A percentile compares a stretch with the other conserved stretches of the same genome.
These are phyloP conservation scores for Phytophthora ohioensis DNA, from an alignment of 352 stramenopile species.

Conservation along the genomic window DNA sequence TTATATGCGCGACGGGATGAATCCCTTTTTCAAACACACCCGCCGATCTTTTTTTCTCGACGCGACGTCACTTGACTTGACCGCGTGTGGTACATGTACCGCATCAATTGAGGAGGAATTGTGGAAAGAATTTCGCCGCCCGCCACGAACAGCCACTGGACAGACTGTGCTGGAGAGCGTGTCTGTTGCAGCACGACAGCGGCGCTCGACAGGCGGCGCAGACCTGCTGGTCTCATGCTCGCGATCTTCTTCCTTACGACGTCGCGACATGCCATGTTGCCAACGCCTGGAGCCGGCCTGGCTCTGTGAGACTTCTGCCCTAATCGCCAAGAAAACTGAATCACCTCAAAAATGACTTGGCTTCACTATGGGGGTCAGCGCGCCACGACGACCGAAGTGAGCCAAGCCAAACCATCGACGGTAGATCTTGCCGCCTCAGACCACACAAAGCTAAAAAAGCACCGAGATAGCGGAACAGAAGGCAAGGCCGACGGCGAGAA, in stretches of 20 bases:
- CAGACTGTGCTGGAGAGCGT: not conserved
- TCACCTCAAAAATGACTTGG: slow-evolving; percentile 34
- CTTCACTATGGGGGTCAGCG: slow-evolving; percentile 32
- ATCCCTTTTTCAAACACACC: slow-evolving; percentile 30
- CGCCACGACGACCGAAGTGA: slow-evolving; percentile 31
- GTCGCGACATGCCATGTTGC: slow-evolving; percentile 43
- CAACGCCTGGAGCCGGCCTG: slow-evolving; percentile 16
- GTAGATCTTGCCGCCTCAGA: slow-evolving; percentile 43
- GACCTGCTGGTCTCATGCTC: slow-evolving; percentile 23
- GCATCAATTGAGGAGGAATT: slow-evolving; percentile 42
- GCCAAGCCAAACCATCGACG: slow-evolving; percentile 16
- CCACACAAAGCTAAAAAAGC: slow-evolving; percentile 41
- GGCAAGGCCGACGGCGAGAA: slow-evolving; percentile 1
- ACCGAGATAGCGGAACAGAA: slow-evolving; percentile 40
- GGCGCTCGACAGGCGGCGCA: slow-evolving; percentile 18
- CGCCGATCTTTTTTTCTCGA: slow-evolving; percentile 29
- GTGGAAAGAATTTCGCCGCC: slow-evolving; percentile 22
- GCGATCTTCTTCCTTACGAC: slow-evolving; percentile 40
- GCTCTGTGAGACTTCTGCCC: slow-evolving; percentile 41
- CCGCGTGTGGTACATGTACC: slow-evolving; percentile 22
- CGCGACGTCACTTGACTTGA: slow-evolving; percentile 21
- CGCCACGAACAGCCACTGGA: slow-evolving; percentile 5
- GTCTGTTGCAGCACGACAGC: not conserved
- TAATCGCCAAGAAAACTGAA: slow-evolving; percentile 46
- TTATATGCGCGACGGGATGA: slow-evolving; percentile 16